Evolutionary conservation across 768 basidiomycete species (phyloP).

Genomic region (Amanita rimosa): DNA sequence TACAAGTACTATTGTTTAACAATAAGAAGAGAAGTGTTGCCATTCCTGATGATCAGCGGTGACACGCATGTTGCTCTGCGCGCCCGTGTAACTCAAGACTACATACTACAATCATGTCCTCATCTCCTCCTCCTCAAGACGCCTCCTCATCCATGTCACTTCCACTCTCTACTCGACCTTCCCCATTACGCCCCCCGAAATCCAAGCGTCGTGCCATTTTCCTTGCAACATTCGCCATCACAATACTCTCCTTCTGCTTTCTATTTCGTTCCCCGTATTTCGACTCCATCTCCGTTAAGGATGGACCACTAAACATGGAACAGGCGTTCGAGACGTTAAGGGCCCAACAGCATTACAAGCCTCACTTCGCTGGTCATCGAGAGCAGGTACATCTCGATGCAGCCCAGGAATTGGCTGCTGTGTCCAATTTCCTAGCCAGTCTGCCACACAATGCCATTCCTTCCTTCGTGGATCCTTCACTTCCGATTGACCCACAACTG

Average conservation of each 20-base stretch:
- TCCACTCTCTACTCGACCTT: constrained; percentile 7
- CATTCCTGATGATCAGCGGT: neutral
- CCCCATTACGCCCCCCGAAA: constrained; percentile 30
- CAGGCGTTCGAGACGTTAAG: constrained; percentile 14
- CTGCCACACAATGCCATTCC: constrained; percentile 72
- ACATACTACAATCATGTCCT: neutral
- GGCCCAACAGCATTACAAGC: neutral
- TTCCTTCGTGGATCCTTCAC: constrained; percentile 43
- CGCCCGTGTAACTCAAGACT: neutral
- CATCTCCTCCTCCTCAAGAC: neutral
- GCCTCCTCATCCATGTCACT: neutral
- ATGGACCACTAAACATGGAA: constrained; percentile 21
- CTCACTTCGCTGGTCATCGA: constrained; percentile 6
- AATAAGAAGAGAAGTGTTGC: neutral
- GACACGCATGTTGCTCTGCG: neutral
- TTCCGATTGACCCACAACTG: constrained; percentile 68
- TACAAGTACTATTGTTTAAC: no score
- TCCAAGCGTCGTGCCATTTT: constrained; percentile 41
- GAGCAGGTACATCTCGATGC: constrained; percentile 36
- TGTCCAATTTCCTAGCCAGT: constrained; percentile 63
- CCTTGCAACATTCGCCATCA: constrained; percentile 39
- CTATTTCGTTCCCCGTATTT: constrained; percentile 34
- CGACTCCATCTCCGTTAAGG: constrained; percentile 24
- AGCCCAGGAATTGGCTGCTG: constrained; percentile 61
- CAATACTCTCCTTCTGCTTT: constrained; percentile 42